Conservation (phyloP, 768 basidiomycete genomes). For the Macrocybe gigantea region DNA sequence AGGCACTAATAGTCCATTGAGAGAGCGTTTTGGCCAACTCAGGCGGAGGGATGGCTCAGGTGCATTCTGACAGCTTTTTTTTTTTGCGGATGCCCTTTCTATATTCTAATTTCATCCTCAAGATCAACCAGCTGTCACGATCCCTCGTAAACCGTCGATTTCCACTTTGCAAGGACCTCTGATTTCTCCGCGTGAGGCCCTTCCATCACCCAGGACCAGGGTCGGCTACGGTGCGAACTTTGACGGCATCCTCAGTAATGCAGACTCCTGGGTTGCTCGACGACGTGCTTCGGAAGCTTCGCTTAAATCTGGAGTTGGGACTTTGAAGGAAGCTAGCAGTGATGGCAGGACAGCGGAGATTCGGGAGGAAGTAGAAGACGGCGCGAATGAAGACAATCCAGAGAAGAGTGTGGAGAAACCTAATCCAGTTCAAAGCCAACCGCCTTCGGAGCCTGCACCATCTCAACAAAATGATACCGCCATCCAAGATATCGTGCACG, state of each 20-base stretch:
- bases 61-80: slow-evolving; percentile 19
- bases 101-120: slow-evolving; percentile 13
- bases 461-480: neutral
- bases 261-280: slow-evolving; percentile 65
- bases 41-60: slow-evolving; percentile 65
- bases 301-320: slow-evolving; percentile 32
- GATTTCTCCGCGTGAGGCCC: slow-evolving; percentile 52
- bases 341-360: slow-evolving; percentile 43
- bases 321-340: slow-evolving; percentile 25
- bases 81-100: slow-evolving; percentile 1
- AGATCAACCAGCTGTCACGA: slow-evolving; percentile 54
- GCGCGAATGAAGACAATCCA: slow-evolving; percentile 8
- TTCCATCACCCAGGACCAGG: slow-evolving; percentile 65
- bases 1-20: slow-evolving; percentile 47
- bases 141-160: slow-evolving; percentile 66
- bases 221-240: slow-evolving; percentile 55
- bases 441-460: slow-evolving; percentile 4
- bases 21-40: slow-evolving; percentile 59
- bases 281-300: slow-evolving; percentile 57
- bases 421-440: neutral
- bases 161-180: slow-evolving; percentile 53
- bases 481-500: too few species aligned
- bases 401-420: slow-evolving; percentile 2
- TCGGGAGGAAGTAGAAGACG: slow-evolving; percentile 56
- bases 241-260: slow-evolving; percentile 64